phyloP scores from a whole-genome alignment of 805 yeast genomes.

The Priceomyces medius region DNA sequence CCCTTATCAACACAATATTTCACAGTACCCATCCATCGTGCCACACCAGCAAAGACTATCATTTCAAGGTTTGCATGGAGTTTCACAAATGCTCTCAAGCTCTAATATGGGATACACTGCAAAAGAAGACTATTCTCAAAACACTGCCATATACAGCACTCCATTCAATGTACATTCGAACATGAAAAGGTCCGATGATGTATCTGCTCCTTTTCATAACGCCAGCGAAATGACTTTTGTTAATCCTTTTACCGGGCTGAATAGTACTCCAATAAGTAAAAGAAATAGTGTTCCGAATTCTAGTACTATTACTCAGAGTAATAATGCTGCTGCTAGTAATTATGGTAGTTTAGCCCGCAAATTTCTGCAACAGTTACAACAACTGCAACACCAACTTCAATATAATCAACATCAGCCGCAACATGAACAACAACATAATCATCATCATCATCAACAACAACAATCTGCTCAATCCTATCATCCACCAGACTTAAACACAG shows the following conservation, averaged over 20 bases:
- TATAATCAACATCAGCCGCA: background rate
- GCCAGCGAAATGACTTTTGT: conserved; percentile 17
- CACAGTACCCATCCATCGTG: background rate
- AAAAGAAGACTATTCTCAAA: background rate
- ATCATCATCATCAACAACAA: background rate
- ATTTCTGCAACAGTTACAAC: conserved; percentile 1
- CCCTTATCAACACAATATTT: background rate
- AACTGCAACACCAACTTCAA: conserved; percentile 6
- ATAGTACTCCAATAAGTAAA: conserved; percentile 7
- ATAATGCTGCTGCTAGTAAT: background rate
- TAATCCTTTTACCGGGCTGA: conserved; percentile 19
- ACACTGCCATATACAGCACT: background rate
- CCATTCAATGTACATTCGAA: background rate
- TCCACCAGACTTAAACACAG: conserved; percentile 3
- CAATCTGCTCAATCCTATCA: conserved; percentile 8
- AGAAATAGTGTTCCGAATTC: no score
- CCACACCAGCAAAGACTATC: conserved; percentile 2
- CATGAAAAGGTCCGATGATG: background rate
- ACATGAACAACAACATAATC: background rate
- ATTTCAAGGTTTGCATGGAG: no score
- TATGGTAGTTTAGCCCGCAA: conserved; percentile 3
- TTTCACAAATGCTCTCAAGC: no score
- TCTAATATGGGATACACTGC: no score
- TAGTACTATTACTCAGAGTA: no score
- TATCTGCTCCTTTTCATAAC: background rate